These are phyloP conservation scores for Penicillium freii DNA, from an alignment of 2,329 filamentous ascomycete species.

Conservation along the genomic window DNA sequence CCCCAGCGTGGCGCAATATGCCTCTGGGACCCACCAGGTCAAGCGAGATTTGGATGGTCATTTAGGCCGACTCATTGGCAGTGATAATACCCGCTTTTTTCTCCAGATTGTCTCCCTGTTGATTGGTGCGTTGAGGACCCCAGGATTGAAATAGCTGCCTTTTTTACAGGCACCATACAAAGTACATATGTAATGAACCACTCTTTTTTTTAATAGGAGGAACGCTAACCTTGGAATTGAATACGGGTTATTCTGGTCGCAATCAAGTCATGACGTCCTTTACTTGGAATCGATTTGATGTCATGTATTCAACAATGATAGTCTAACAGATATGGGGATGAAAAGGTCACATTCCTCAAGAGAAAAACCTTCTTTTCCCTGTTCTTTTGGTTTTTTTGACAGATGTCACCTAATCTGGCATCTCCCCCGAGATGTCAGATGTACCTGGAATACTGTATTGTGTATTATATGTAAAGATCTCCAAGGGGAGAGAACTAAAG, in stretches of 20 bases:
- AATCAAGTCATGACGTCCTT: conserved; percentile 22
- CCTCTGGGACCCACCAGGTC: conserved; percentile 20
- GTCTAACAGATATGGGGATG: neutral
- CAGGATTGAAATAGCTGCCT: conserved; percentile 17
- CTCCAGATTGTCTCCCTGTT: conserved; percentile 20
- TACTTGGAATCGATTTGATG: neutral
- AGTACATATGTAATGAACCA: neutral
- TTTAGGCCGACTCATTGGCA: conserved; percentile 17
- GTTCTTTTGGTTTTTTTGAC: neutral
- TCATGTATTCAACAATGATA: neutral
- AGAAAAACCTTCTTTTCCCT: neutral
- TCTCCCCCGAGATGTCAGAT: neutral
- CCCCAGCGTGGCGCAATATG: conserved; percentile 23
- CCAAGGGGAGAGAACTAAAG: neutral
- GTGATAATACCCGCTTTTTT: conserved; percentile 23
- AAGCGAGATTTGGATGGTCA: conserved; percentile 26
- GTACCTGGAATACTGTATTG: neutral
- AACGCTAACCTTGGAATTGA: neutral
- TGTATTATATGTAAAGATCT: neutral
- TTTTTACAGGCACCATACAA: neutral
- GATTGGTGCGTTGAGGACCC: conserved; percentile 23
- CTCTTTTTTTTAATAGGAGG: neutral
- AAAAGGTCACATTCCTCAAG: neutral
- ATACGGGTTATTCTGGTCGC: conserved; percentile 8
- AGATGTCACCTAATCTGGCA: conserved; percentile 2